These are phyloP conservation scores for Neurospora intermedia DNA, from an alignment of 495 filamentous ascomycete species.

Conservation along the genomic window DNA sequence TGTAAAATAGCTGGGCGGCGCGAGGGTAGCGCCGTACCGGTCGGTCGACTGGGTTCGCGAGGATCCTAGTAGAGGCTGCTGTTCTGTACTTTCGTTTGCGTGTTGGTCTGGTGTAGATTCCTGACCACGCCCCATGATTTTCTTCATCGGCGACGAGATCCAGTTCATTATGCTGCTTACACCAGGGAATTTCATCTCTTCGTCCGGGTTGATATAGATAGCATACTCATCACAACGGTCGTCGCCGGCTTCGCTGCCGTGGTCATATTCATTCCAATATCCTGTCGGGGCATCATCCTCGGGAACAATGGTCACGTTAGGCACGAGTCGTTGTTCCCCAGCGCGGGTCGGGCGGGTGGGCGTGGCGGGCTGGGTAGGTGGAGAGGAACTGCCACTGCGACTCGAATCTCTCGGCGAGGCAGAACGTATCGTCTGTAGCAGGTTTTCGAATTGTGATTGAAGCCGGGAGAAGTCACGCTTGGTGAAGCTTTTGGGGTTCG, in stretches of 20 bases:
- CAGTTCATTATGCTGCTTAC: slow-evolving; percentile 29
- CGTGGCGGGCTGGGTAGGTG: slow-evolving; percentile 8
- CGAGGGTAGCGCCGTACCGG: background rate
- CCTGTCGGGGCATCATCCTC: slow-evolving; percentile 8
- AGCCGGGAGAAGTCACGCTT: slow-evolving; percentile 44
- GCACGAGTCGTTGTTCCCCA: slow-evolving; percentile 4
- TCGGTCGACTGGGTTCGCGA: background rate
- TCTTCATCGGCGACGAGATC: slow-evolving; percentile 34
- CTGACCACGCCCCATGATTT: slow-evolving; percentile 17
- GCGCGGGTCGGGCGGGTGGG: slow-evolving; percentile 10
- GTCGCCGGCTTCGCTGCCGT: slow-evolving; percentile 45
- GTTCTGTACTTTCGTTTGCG: slow-evolving; percentile 12
- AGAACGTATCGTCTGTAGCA: slow-evolving; percentile 41
- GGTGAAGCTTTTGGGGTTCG: slow-evolving; percentile 51
- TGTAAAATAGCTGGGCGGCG: slow-evolving; percentile 13
- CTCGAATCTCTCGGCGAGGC: slow-evolving; percentile 17
- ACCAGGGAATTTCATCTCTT: slow-evolving; percentile 36
- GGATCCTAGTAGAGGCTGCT: slow-evolving; percentile 25
- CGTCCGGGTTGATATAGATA: slow-evolving; percentile 47
- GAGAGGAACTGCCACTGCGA: slow-evolving; percentile 4
- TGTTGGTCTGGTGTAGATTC: background rate
- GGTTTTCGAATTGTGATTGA: slow-evolving; percentile 43
- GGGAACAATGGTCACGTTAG: slow-evolving; percentile 11
- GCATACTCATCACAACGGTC: slow-evolving; percentile 34
- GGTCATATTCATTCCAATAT: slow-evolving; percentile 61